phyloP scores from a whole-genome alignment of 257 asterid genomes.

The Salvia hispanica region DNA sequence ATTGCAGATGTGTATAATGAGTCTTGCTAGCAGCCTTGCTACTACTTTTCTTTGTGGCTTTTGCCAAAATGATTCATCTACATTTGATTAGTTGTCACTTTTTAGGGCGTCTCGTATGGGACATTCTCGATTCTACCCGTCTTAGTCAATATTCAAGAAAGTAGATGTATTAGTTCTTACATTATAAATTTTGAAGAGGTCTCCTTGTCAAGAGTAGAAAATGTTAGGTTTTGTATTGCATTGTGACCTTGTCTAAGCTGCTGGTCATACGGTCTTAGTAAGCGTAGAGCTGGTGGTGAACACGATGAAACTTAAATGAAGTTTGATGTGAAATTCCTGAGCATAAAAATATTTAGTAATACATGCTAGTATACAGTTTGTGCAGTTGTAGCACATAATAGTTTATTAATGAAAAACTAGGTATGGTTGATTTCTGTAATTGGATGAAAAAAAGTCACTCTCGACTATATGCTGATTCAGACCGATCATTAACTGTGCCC shows the following conservation, averaged over 20 bases:
- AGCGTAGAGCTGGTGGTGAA: constrained; percentile 8
- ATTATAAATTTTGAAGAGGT: constrained; percentile 6
- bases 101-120: constrained; percentile 9
- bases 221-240: constrained; percentile 4
- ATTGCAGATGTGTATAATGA: not conserved
- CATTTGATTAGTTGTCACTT: constrained; percentile 15
- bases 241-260: constrained; percentile 4
- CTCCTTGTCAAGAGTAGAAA: not conserved
- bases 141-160: constrained; percentile 29
- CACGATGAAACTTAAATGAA: constrained; percentile 24
- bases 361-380: not conserved
- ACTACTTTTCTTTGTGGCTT: not conserved
- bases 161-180: constrained; percentile 10
- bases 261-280: constrained; percentile 13
- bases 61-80: not conserved
- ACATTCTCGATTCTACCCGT: constrained; percentile 7
- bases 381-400: not conserved
- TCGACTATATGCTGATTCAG: constrained; percentile 21
- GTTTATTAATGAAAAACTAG: constrained; percentile 2
- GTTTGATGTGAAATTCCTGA: constrained; percentile 28
- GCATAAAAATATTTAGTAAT: constrained; percentile 3
- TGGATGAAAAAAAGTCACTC: constrained; percentile 27
- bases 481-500: constrained; percentile 10
- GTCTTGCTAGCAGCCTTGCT: not conserved
- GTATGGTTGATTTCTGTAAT: constrained; percentile 24